A percentile compares a stretch with the other conserved stretches of the same genome.
Evolutionary conservation across 768 basidiomycete genomes (phyloP).

Genomic region (Amanita phalloides): DNA sequence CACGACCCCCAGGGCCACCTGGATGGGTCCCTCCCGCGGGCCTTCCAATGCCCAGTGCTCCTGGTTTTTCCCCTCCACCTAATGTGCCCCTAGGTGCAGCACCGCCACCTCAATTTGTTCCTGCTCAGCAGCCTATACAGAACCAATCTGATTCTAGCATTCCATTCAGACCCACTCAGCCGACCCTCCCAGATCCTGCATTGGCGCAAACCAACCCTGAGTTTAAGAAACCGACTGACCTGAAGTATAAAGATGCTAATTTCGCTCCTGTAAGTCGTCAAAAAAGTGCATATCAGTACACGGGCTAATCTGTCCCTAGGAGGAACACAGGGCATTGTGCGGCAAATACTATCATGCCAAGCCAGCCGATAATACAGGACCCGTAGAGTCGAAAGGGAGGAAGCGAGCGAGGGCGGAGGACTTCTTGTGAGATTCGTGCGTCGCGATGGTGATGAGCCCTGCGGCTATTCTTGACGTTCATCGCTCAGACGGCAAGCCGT

Average conservation of each 20-base stretch:
- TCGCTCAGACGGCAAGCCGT: background rate
- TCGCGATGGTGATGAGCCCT: constrained; percentile 4
- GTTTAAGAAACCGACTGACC: constrained; percentile 65
- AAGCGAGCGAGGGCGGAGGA: constrained; percentile 84
- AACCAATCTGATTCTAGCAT: constrained; percentile 10
- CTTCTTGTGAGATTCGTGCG: constrained; percentile 38
- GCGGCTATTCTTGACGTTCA: background rate
- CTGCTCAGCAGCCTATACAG: constrained; percentile 10
- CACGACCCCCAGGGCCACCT: constrained; percentile 1
- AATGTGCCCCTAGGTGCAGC: constrained; percentile 8
- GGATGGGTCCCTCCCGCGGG: constrained; percentile 12
- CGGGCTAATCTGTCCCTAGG: constrained; percentile 28
- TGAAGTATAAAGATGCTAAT: constrained; percentile 70
- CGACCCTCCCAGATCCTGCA: constrained; percentile 43
- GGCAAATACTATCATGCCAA: constrained; percentile 50
- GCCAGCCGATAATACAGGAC: constrained; percentile 21
- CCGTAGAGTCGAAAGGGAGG: constrained; percentile 64
- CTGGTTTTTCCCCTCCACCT: constrained; percentile 13
- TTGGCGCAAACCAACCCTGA: constrained; percentile 57
- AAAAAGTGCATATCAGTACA: background rate
- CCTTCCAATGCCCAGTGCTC: constrained; percentile 5
- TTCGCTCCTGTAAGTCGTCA: constrained; percentile 59
- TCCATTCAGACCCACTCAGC: constrained; percentile 18
- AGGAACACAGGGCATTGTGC: constrained; percentile 64
- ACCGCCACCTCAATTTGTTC: constrained; percentile 12